A percentile compares a stretch with the other conserved stretches of the same genome.
These are phyloP conservation scores for Mollisiaceae sp. DNA, from an alignment of 2,329 filamentous ascomycete genomes.

Conservation along the genomic window DNA sequence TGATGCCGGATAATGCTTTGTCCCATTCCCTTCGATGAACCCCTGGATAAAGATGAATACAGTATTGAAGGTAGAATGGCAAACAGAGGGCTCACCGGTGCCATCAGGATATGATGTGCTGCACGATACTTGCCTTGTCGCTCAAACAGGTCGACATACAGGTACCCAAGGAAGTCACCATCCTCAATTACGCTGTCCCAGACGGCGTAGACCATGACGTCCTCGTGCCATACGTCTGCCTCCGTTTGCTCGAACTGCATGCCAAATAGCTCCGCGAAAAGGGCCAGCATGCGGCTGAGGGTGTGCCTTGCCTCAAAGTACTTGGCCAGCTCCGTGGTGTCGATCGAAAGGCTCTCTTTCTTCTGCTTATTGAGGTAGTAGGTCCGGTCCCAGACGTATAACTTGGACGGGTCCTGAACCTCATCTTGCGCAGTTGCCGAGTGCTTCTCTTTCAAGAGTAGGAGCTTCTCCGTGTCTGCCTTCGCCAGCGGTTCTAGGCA, in stretches of 20 bases:
- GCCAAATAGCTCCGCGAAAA: constrained; percentile 82
- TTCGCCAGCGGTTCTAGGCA: constrained; percentile 68
- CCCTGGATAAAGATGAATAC: constrained; percentile 45
- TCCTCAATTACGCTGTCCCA: constrained; percentile 76
- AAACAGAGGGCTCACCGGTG: constrained; percentile 9
- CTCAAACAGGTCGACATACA: constrained; percentile 62
- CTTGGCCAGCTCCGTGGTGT: constrained; percentile 71
- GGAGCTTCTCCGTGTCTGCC: constrained; percentile 66
- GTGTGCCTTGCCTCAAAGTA: constrained; percentile 78
- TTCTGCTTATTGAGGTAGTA: constrained; percentile 76
- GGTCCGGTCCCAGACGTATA: constrained; percentile 80
- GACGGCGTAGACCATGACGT: constrained; percentile 76
- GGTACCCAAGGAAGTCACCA: constrained; percentile 59
- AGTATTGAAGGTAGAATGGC: too few species aligned
- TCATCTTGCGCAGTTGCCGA: constrained; percentile 53
- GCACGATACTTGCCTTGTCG: constrained; percentile 64
- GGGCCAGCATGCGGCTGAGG: constrained; percentile 75
- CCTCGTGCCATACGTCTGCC: constrained; percentile 46
- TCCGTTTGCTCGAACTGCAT: constrained; percentile 69
- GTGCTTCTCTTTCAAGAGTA: constrained; percentile 70
- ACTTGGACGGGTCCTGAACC: constrained; percentile 66
- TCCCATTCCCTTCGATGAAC: constrained; percentile 53
- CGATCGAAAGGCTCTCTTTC: constrained; percentile 68
- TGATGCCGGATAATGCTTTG: constrained; percentile 58
- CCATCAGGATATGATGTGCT: constrained; percentile 12